Conservation (phyloP, 257 asterid species). For the Fraxinus quadrangulata region DNA sequence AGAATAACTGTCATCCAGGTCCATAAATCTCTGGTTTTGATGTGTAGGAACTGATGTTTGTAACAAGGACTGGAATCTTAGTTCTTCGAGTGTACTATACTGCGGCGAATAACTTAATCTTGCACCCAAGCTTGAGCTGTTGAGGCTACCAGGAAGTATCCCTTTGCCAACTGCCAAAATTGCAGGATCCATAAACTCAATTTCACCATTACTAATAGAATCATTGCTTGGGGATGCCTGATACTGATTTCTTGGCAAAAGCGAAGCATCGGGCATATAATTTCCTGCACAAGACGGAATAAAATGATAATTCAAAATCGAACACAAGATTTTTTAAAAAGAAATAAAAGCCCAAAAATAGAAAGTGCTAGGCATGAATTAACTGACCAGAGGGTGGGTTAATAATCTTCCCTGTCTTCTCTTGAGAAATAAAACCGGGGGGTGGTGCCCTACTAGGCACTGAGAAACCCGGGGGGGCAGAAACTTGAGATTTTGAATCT, state of each 20-base stretch:
- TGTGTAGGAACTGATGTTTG: conserved; percentile 70
- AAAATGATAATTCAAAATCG: neutral
- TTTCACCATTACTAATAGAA: conserved; percentile 55
- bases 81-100: conserved; percentile 59
- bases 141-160: conserved; percentile 61
- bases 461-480: conserved; percentile 98
- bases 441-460: conserved; percentile 80
- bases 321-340: neutral
- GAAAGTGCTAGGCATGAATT: conserved; percentile 3
- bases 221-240: conserved; percentile 52
- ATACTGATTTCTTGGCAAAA: conserved; percentile 60
- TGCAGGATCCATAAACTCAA: conserved; percentile 97
- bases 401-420: conserved; percentile 56
- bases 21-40: conserved; percentile 63
- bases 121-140: conserved; percentile 53
- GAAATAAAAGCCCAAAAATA: conserved; percentile 1
- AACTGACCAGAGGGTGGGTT: conserved; percentile 59
- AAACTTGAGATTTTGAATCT: conserved; percentile 83
- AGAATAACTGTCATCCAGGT: conserved; percentile 50
- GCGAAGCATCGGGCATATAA: conserved; percentile 50
- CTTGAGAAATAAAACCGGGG: conserved; percentile 83
- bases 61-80: conserved; percentile 62
- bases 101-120: conserved; percentile 67
- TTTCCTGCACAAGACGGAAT: conserved; percentile 54
- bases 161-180: conserved; percentile 96